Base-by-base conservation (phyloP, 371 early-diverging fungal species). In the Rhizopus delemar region DNA sequence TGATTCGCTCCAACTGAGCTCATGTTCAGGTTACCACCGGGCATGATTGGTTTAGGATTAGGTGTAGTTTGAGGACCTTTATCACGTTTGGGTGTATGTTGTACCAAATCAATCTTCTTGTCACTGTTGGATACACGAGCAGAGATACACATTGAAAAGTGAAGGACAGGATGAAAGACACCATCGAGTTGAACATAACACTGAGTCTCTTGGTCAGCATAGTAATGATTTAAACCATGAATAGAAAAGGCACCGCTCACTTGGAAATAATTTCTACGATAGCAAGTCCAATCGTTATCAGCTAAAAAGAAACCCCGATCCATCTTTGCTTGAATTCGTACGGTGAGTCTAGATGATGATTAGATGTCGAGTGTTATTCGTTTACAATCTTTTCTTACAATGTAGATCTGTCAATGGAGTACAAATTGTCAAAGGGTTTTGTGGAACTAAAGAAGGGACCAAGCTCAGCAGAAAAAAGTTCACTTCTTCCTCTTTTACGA, bases 211-310 rank as follows among this genome's bases (percentile, higher is more conserved):
- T 86, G 71, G 22, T 78, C 71, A 32, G 68, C 59, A 28, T 72
- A 70, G 53, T 74, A 74, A 22, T 77, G 70, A 9, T 60, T 74
- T 13, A 73, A 70, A 5, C 83, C 84, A n/a, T 71, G 68, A 13
- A 90, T 75, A 15, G 77, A 75, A 60, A 93, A 93, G 0, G 90
- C 79, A 51, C 86, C 79, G 57, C 92, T 91, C 39, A 96, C 80
- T 69, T 95, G 94, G 68, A 95, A 94, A 69, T 95, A 96, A 67
- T 96, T 96, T 66, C 97, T 86, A 41, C 97, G 89, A 70, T 96
- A 96, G 68, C 97, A 95, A 2, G 95, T 93, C 96, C 95, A 95
- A 65, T 87, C 86, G 59, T 85, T 86, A 39, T 88, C 84, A 28
- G 91, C 89, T 58, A 90, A 69, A 62, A 90, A 90, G 75, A 90